Evolutionary conservation across 2,329 filamentous ascomycete genomes (phyloP).

Genomic region (Ascocoryne sarcoides): DNA sequence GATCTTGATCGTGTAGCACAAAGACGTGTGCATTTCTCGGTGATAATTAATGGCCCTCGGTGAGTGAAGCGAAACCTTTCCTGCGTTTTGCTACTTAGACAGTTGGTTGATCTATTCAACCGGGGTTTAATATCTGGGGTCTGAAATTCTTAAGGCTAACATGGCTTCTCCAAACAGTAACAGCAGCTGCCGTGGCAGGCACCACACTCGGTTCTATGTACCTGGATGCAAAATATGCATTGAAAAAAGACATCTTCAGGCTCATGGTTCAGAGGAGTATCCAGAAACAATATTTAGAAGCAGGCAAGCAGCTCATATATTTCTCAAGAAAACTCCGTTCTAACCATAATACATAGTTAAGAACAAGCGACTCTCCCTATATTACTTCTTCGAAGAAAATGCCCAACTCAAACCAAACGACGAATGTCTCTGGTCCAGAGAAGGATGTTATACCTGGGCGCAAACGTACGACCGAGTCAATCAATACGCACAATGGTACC

Average conservation of each 20-base stretch:
- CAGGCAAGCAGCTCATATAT: constrained; percentile 32
- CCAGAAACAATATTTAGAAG: constrained; percentile 38
- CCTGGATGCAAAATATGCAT: constrained; percentile 60
- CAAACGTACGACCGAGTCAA: constrained; percentile 46
- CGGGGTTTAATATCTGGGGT: no score
- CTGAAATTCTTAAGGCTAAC: no score
- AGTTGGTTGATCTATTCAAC: no score
- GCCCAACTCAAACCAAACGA: constrained; percentile 43
- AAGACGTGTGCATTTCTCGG: no score
- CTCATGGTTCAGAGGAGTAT: constrained; percentile 37
- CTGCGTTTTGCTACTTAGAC: no score
- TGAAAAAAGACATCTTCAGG: constrained; percentile 49
- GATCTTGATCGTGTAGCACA: no score
- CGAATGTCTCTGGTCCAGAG: constrained; percentile 59
- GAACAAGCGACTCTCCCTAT: constrained; percentile 48
- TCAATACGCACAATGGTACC: constrained; percentile 55
- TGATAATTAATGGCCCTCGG: no score
- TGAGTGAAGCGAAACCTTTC: no score
- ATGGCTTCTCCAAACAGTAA: constrained; percentile 14
- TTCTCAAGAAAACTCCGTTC: not conserved
- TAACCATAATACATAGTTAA: constrained; percentile 18
- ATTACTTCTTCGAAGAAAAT: constrained; percentile 55
- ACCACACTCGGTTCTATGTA: constrained; percentile 42
- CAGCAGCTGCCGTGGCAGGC: constrained; percentile 24
- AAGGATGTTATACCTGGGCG: constrained; percentile 49